Percentiles rank a stretch among this genome's conserved stretches.
These are phyloP conservation scores for Leishmania gerbilli DNA, from an alignment of 208 protist species.

Conservation along the genomic window DNA sequence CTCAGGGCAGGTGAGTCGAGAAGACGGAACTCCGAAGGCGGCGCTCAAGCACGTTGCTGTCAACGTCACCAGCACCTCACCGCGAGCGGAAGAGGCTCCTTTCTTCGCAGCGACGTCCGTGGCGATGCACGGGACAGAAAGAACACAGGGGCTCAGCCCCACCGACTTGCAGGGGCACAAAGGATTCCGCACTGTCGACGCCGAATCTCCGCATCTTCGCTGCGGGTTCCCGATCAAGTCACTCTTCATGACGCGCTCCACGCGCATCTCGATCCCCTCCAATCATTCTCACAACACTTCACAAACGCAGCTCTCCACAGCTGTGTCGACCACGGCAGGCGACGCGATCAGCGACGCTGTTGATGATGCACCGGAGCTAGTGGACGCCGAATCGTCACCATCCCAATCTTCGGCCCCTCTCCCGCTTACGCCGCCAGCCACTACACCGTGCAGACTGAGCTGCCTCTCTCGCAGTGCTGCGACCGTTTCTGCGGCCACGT, in stretches of 20 bases:
- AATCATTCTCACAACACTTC: background rate
- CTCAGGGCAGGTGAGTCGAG: background rate
- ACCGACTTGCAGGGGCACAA: background rate
- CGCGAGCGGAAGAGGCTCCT: background rate
- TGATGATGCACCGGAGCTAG: background rate
- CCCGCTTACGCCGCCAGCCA: background rate
- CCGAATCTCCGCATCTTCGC: background rate
- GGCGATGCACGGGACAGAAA: background rate
- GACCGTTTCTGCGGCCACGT: background rate
- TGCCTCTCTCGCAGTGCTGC: background rate
- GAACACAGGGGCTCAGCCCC: background rate
- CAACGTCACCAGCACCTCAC: background rate
- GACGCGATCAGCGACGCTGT: background rate
- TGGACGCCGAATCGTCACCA: background rate
- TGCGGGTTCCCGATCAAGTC: background rate
- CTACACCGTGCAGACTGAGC: background rate
- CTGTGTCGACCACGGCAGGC: background rate
- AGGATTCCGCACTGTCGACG: background rate
- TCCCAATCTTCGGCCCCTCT: no score
- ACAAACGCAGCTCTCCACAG: background rate
- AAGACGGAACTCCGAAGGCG: background rate
- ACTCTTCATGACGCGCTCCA: background rate
- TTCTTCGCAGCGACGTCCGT: background rate
- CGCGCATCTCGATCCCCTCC: background rate
- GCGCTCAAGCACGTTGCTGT: background rate